Conservation (phyloP, 345 rosid genomes). For the Eucalyptus guilfoylei region DNA sequence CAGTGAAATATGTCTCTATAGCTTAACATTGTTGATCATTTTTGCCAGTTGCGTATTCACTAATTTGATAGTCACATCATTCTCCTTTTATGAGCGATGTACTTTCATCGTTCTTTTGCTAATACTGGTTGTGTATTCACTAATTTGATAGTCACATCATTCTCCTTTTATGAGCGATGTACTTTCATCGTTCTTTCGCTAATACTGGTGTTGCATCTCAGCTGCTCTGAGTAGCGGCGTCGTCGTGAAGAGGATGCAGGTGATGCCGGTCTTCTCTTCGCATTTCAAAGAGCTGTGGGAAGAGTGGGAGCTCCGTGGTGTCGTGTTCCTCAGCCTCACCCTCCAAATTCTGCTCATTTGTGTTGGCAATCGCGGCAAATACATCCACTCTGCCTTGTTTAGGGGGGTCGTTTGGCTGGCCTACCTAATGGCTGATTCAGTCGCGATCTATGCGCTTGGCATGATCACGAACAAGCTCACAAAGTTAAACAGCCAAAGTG, state of each 20-base stretch:
- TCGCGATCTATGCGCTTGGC: constrained; percentile 3
- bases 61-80: background rate
- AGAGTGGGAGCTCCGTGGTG: background rate
- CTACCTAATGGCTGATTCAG: constrained; percentile 4
- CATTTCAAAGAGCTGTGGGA: background rate
- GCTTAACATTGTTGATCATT: background rate
- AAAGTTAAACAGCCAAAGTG: background rate
- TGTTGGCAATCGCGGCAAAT: background rate
- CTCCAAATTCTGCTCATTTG: background rate
- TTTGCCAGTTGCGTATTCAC: background rate
- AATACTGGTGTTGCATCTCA: accelerated
- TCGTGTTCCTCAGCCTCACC: background rate
- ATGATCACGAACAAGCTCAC: background rate
- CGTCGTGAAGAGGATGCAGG: background rate
- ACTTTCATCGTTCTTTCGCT: background rate
- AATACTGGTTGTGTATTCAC: background rate
- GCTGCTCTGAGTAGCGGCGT: background rate
- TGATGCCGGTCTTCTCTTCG: background rate
- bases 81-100: background rate
- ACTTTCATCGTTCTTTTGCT: background rate
- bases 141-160: background rate
- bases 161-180: background rate
- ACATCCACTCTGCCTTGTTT: background rate
- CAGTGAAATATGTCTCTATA: background rate
- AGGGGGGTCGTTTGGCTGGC: background rate